Evolutionary conservation across 2,329 filamentous ascomycete species (phyloP).

Genomic region (Trichoderma simmonsii): DNA sequence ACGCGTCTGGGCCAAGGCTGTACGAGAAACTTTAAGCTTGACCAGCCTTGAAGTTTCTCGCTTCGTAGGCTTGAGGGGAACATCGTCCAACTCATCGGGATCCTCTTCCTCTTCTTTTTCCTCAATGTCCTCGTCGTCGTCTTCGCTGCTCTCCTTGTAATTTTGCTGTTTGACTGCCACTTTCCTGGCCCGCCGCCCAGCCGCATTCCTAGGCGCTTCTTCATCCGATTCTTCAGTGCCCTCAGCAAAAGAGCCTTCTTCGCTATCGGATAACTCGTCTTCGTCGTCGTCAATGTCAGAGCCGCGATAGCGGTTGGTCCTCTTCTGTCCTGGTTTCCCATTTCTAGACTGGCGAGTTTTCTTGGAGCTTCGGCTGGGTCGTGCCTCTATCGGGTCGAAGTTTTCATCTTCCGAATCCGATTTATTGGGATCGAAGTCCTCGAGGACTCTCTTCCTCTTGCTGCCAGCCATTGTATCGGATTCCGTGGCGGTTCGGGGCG

Average conservation of each 20-base stretch:
- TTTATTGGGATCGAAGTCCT: slow-evolving; percentile 63
- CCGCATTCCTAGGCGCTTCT: slow-evolving; percentile 43
- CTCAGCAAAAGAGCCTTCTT: slow-evolving; percentile 48
- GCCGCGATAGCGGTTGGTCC: slow-evolving; percentile 48
- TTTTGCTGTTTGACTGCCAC: slow-evolving; percentile 44
- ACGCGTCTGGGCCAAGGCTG: slow-evolving; percentile 33
- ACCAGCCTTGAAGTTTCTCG: slow-evolving; percentile 40
- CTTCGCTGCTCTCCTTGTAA: slow-evolving; percentile 46
- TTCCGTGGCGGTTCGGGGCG: background rate
- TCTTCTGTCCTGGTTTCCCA: slow-evolving; percentile 34
- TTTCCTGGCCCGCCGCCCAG: slow-evolving; percentile 49
- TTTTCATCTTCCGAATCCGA: slow-evolving; percentile 66
- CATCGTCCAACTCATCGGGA: slow-evolving; percentile 24
- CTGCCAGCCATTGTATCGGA: slow-evolving; percentile 31
- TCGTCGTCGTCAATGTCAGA: slow-evolving; percentile 63
- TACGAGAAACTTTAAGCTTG: slow-evolving; percentile 42
- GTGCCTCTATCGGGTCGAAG: slow-evolving; percentile 54
- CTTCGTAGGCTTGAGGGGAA: slow-evolving; percentile 26
- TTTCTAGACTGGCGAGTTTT: slow-evolving; percentile 41
- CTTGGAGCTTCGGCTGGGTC: slow-evolving; percentile 42
- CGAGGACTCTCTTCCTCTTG: slow-evolving; percentile 56
- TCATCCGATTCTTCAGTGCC: slow-evolving; percentile 41
- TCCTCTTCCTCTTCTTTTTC: slow-evolving; percentile 26
- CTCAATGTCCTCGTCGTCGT: slow-evolving; percentile 33
- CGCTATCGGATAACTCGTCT: slow-evolving; percentile 52